A percentile compares a stretch with the other conserved stretches of the same genome.
These are phyloP conservation scores for Saturnispora besseyi DNA, from an alignment of 805 yeast genomes.

Conservation along the genomic window DNA sequence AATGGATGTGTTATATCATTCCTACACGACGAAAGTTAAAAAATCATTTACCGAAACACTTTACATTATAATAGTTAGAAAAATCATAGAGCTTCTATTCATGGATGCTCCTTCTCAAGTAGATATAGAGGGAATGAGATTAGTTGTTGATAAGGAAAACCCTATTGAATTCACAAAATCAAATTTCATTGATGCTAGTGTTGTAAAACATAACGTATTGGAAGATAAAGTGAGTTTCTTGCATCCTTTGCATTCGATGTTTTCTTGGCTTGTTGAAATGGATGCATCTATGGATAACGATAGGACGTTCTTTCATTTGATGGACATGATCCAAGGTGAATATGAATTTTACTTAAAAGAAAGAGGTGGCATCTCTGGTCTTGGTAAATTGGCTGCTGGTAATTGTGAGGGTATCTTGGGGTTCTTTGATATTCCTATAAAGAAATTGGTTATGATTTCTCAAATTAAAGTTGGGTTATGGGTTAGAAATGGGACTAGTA, in stretches of 20 bases:
- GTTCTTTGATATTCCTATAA: constrained; percentile 64
- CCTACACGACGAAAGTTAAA: constrained; percentile 12
- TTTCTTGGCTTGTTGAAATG: constrained; percentile 63
- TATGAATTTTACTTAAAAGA: constrained; percentile 13
- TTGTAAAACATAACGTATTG: constrained; percentile 35
- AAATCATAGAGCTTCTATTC: constrained; percentile 13
- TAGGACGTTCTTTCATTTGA: constrained; percentile 8
- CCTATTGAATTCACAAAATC: constrained; percentile 14
- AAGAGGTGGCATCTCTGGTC: background rate
- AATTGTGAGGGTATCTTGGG: constrained; percentile 20
- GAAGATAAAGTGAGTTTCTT: constrained; percentile 53
- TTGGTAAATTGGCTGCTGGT: constrained; percentile 1
- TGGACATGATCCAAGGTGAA: constrained; percentile 16
- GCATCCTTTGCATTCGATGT: constrained; percentile 71
- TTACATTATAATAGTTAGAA: constrained; percentile 11
- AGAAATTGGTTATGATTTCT: constrained; percentile 67
- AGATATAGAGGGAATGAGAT: constrained; percentile 5
- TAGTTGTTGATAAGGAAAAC: constrained; percentile 20
- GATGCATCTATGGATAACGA: constrained; percentile 21
- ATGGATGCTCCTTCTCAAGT: constrained; percentile 8
- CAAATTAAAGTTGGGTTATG: constrained; percentile 86
- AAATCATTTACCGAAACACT: constrained; percentile 15
- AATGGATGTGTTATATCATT: constrained; percentile 15
- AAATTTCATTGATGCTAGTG: constrained; percentile 17
- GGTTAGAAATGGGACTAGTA: constrained; percentile 89